phyloP scores from a whole-genome alignment of 345 rosid species.

The Sonneratia alba region DNA sequence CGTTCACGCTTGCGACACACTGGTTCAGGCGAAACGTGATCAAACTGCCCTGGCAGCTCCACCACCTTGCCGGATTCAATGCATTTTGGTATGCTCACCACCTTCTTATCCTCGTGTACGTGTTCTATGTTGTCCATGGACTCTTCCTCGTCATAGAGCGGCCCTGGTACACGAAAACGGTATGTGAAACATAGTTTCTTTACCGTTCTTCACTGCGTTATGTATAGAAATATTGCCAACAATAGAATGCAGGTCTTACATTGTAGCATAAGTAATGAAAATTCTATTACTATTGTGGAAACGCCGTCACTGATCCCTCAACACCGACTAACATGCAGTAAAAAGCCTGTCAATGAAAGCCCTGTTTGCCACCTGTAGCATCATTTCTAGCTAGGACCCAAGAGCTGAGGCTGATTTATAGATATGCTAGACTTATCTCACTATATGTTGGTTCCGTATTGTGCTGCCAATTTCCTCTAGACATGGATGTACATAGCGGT shows the following conservation, averaged over 20 bases:
- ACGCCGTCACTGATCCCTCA: too few relatives aligned
- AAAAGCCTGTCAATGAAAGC: too few relatives aligned
- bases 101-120: constrained; percentile 55
- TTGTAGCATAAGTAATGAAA: too few relatives aligned
- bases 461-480: constrained; percentile 26
- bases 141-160: constrained; percentile 47
- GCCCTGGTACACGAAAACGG: constrained; percentile 79
- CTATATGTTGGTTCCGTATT: background rate
- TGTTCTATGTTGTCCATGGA: constrained; percentile 63
- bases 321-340: too few relatives aligned
- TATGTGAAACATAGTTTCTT: constrained; percentile 13
- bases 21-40: constrained; percentile 56
- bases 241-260: background rate
- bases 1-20: constrained; percentile 68
- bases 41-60: constrained; percentile 53
- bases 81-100: constrained; percentile 95
- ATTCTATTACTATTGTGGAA: too few relatives aligned
- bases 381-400: background rate
- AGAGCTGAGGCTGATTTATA: too few relatives aligned
- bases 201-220: background rate
- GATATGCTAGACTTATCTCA: too few relatives aligned
- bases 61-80: constrained; percentile 71
- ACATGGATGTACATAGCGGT: constrained; percentile 71
- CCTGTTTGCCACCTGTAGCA: too few relatives aligned
- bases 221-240: background rate